phyloP scores from a whole-genome alignment of 2,329 filamentous ascomycete species.

The Penicillium griseofulvum region DNA sequence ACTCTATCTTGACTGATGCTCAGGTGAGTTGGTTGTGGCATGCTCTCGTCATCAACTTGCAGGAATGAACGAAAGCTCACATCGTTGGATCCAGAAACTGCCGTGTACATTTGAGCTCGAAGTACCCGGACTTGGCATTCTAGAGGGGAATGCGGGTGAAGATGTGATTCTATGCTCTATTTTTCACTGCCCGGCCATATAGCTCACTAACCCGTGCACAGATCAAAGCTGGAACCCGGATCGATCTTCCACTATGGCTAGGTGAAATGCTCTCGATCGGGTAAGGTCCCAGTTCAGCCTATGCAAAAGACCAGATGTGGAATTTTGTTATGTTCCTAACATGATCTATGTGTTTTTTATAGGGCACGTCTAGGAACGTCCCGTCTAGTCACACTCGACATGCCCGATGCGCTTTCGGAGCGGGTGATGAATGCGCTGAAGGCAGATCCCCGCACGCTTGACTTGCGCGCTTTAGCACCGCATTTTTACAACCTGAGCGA shows the following conservation, averaged over 20 bases:
- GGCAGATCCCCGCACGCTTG: slow-evolving; percentile 81
- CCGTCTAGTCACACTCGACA: slow-evolving; percentile 74
- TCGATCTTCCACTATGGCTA: slow-evolving; percentile 89
- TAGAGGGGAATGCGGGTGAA: slow-evolving; percentile 75
- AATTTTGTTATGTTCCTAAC: not conserved
- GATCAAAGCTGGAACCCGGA: slow-evolving; percentile 75
- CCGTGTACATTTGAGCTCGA: slow-evolving; percentile 93
- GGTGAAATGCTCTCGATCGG: slow-evolving; percentile 74
- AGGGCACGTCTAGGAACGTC: slow-evolving; percentile 46
- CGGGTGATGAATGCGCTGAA: slow-evolving; percentile 86
- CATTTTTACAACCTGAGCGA: slow-evolving; percentile 87
- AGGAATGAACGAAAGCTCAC: slow-evolving; percentile 12
- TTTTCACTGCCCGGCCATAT: not conserved
- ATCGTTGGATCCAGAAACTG: slow-evolving; percentile 65
- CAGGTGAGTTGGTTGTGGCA: slow-evolving; percentile 29
- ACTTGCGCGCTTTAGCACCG: slow-evolving; percentile 75
- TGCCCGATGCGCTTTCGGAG: slow-evolving; percentile 72
- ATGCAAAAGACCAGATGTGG: not conserved
- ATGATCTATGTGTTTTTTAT: not conserved
- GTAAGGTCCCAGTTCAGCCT: slow-evolving; percentile 31
- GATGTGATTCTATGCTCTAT: slow-evolving; percentile 43
- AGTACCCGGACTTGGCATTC: slow-evolving; percentile 79
- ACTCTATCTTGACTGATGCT: slow-evolving; percentile 48
- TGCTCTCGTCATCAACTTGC: not conserved
- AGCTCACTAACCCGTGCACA: slow-evolving; percentile 30